Conservation (phyloP, 768 basidiomycete genomes). For the Pleurotus cornucopiae region DNA sequence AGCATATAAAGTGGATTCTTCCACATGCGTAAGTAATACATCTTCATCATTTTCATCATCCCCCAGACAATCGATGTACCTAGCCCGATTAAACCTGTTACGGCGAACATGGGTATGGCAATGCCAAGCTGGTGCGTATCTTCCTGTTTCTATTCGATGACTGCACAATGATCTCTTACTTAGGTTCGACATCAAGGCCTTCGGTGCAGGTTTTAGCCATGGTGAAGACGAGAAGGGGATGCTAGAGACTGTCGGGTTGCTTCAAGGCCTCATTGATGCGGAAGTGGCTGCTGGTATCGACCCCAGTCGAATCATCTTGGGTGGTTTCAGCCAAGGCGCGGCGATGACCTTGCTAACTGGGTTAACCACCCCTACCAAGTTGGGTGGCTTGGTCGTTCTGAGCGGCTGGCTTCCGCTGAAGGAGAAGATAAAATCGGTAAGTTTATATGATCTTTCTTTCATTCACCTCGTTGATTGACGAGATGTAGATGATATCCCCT, state of each 20-base stretch:
- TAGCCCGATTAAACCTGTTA: slow-evolving; percentile 60
- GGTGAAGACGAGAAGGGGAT: slow-evolving; percentile 36
- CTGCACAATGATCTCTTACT: not conserved
- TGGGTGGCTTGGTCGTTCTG: slow-evolving; percentile 36
- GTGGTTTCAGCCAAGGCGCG: slow-evolving; percentile 47
- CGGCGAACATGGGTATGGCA: slow-evolving; percentile 64
- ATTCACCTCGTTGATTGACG: not conserved
- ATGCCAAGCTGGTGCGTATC: slow-evolving; percentile 71
- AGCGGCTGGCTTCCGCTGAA: slow-evolving; percentile 42
- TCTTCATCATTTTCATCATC: not conserved
- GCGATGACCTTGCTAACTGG: slow-evolving; percentile 39
- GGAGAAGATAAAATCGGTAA: slow-evolving; percentile 34
- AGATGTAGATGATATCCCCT: slow-evolving; percentile 12
- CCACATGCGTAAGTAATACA: slow-evolving; percentile 65
- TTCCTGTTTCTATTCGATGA: not conserved
- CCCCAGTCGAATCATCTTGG: slow-evolving; percentile 38
- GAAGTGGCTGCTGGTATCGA: slow-evolving; percentile 39
- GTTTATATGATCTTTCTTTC: slow-evolving; percentile 2
- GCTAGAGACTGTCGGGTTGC: slow-evolving; percentile 24
- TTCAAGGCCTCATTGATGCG: slow-evolving; percentile 35
- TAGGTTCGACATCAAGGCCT: slow-evolving; percentile 4
- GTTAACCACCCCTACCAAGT: slow-evolving; percentile 29
- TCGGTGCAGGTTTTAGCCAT: slow-evolving; percentile 3
- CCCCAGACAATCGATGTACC: not conserved
- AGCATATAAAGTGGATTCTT: slow-evolving; percentile 86